These are phyloP conservation scores for Schizothecium vesticola DNA, from an alignment of 495 filamentous ascomycete species.

Conservation along the genomic window DNA sequence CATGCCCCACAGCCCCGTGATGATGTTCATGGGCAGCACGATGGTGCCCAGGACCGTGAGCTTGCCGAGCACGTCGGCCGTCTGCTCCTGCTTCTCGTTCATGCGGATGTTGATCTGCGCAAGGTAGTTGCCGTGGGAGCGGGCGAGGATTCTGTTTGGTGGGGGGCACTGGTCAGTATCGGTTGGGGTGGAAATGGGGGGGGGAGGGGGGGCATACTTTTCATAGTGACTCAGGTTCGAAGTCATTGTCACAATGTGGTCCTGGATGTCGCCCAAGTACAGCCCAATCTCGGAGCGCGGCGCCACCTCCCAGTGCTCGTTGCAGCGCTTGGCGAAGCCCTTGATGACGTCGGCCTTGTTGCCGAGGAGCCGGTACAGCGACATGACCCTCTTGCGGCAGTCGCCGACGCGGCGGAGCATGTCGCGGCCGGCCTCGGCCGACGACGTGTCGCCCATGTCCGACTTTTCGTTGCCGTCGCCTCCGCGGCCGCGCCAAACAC, in stretches of 20 bases:
- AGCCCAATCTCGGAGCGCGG: conserved; percentile 91
- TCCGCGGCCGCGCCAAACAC: neutral
- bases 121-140: conserved; percentile 93
- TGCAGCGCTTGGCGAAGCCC: conserved; percentile 97
- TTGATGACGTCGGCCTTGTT: conserved; percentile 99
- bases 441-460: conserved; percentile 35
- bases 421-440: conserved; percentile 60
- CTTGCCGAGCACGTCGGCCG: conserved; percentile 87
- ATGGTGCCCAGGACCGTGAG: conserved; percentile 95
- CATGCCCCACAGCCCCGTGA: conserved; percentile 98
- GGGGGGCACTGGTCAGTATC: neutral
- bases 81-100: conserved; percentile 96
- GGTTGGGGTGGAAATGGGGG: too few relatives aligned
- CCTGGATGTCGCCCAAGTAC: conserved; percentile 95
- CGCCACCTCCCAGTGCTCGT: conserved; percentile 96
- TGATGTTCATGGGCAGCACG: conserved; percentile 95
- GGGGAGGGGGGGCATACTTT: conserved; percentile 49
- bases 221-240: conserved; percentile 92
- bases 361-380: conserved; percentile 79
- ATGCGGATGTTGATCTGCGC: conserved; percentile 89
- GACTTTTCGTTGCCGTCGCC: conserved; percentile 33
- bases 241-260: conserved; percentile 98
- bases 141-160: conserved; percentile 66
- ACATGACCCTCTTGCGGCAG: conserved; percentile 95
- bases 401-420: conserved; percentile 89